These are phyloP conservation scores for Aegilops speltoides DNA, from an alignment of 176 grass and related monocot genomes.

Conservation along the genomic window DNA sequence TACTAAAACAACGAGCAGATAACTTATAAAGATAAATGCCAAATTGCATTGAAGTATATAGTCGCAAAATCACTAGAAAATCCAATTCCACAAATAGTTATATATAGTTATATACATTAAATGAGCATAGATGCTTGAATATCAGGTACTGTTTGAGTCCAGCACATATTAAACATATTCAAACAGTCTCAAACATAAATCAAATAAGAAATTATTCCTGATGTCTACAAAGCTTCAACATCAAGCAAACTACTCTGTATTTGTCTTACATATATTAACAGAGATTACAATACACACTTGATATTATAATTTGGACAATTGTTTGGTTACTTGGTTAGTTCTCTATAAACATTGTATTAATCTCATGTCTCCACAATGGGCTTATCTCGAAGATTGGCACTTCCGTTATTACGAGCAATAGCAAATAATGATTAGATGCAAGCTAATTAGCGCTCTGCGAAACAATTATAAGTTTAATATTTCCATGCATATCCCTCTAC, in stretches of 20 bases:
- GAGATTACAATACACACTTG: background rate
- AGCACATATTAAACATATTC: background rate
- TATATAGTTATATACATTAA: background rate
- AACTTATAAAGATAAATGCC: conserved; percentile 10
- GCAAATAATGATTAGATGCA: background rate
- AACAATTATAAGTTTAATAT: background rate
- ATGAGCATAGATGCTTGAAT: conserved; percentile 17
- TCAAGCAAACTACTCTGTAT: conserved; percentile 8
- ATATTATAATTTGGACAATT: conserved; percentile 5
- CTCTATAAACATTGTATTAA: conserved; percentile 13
- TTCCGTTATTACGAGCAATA: background rate
- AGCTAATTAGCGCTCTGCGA: background rate
- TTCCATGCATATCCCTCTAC: background rate
- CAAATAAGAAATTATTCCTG: conserved; percentile 18
- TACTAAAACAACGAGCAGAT: conserved; percentile 2
- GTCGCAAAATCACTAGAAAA: conserved; percentile 16
- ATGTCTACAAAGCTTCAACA: background rate
- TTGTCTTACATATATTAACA: background rate
- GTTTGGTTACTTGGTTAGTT: background rate
- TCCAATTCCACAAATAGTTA: background rate
- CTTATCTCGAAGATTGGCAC: background rate
- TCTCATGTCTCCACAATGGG: background rate
- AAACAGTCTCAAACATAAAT: background rate
- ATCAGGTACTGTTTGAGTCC: background rate
- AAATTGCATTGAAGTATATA: background rate